Evolutionary conservation across 73 alveolate species (phyloP).

Genomic region (Effrenium voratum): DNA sequence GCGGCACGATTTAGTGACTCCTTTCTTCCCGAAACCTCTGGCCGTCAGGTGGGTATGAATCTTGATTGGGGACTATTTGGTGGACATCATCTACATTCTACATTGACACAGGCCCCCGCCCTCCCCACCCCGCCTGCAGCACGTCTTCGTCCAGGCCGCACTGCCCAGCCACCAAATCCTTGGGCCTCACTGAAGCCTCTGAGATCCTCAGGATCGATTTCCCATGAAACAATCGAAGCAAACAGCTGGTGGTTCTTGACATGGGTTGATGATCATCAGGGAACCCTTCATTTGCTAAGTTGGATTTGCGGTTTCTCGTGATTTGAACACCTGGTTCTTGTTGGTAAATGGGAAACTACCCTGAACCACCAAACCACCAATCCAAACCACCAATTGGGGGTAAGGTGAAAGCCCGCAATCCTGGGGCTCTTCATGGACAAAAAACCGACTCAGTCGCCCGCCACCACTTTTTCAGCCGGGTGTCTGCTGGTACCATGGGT

Average conservation of each 20-base stretch:
- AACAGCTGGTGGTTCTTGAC: background rate
- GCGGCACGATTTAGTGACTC: no score
- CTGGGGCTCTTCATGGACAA: background rate
- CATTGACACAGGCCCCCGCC: no score
- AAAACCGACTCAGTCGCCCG: background rate
- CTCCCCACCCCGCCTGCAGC: no score
- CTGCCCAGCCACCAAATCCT: background rate
- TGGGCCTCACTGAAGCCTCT: constrained; percentile 25
- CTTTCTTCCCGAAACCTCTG: no score
- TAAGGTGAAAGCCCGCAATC: no score
- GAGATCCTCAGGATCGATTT: no score
- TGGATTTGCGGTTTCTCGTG: background rate
- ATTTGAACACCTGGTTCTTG: background rate
- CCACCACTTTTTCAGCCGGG: background rate
- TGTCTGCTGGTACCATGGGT: constrained; percentile 58
- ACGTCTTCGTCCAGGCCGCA: constrained; percentile 82
- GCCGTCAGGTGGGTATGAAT: no score
- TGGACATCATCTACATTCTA: no score
- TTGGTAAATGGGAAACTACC: no score
- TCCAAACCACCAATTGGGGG: no score
- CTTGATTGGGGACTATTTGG: no score
- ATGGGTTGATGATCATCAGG: background rate
- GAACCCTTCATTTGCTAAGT: background rate
- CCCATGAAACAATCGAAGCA: background rate
- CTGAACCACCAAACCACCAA: no score